Conservation (phyloP, 495 filamentous ascomycete genomes). For the Terfezia boudieri region DNA sequence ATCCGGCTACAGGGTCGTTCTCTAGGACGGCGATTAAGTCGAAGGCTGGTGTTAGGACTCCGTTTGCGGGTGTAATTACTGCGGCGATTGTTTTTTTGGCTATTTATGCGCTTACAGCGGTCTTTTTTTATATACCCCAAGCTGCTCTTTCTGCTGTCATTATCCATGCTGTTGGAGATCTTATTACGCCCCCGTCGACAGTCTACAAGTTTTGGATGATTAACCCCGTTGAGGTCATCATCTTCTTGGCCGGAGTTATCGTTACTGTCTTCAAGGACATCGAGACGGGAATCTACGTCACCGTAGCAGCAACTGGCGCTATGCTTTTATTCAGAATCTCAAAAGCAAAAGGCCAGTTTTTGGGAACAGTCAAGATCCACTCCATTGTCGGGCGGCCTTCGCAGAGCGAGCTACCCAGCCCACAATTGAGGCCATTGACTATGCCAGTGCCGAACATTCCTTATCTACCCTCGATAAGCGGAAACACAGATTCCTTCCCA, state of each 20-base stretch:
- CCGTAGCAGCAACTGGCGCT: slow-evolving; percentile 48
- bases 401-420: slow-evolving; percentile 25
- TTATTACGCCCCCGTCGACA: slow-evolving; percentile 84
- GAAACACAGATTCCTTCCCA: neutral
- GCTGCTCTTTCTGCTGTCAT: slow-evolving; percentile 80
- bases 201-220: slow-evolving; percentile 94
- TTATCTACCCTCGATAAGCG: neutral
- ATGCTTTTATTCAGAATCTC: slow-evolving; percentile 65
- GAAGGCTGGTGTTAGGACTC: slow-evolving; percentile 87
- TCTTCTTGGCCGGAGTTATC: slow-evolving; percentile 86
- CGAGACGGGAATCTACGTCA: slow-evolving; percentile 81
- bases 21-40: slow-evolving; percentile 95
- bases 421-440: neutral
- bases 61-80: slow-evolving; percentile 80
- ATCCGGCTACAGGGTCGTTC: slow-evolving; percentile 91
- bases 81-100: slow-evolving; percentile 75
- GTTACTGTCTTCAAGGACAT: slow-evolving; percentile 77
- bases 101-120: slow-evolving; percentile 72
- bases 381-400: slow-evolving; percentile 72
- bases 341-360: slow-evolving; percentile 66
- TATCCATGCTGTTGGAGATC: slow-evolving; percentile 87
- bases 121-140: slow-evolving; percentile 89
- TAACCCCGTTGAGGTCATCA: slow-evolving; percentile 67
- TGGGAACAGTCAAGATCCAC: slow-evolving; percentile 73
- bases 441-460: neutral